phyloP scores from a whole-genome alignment of 495 filamentous ascomycete species.

The Aspergillus steynii region DNA sequence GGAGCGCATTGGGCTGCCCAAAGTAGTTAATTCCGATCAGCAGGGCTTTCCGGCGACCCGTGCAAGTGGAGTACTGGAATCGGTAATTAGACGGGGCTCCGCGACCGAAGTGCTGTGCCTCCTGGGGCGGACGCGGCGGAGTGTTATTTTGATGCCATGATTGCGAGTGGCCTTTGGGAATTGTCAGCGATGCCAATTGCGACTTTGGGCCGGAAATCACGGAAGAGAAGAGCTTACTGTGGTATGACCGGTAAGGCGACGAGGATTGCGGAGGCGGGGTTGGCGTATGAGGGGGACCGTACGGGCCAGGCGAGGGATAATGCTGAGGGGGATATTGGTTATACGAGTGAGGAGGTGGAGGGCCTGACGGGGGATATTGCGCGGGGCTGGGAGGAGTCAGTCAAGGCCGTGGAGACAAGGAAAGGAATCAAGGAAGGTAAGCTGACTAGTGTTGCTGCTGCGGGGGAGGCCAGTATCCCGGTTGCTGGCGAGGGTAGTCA shows the following conservation, averaged over 20 bases:
- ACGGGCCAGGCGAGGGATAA: conserved; percentile 19
- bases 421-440: background rate
- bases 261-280: conserved; percentile 21
- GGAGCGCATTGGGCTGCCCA: conserved; percentile 79
- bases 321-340: conserved; percentile 22
- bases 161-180: conserved; percentile 14
- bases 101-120: conserved; percentile 61
- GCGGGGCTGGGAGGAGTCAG: conserved; percentile 17
- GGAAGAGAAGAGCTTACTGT: conserved; percentile 11
- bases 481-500: conserved; percentile 23
- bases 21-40: conserved; percentile 98
- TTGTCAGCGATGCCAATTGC: background rate
- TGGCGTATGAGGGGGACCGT: conserved; percentile 16
- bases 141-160: conserved; percentile 20
- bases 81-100: conserved; percentile 78
- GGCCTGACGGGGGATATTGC: conserved; percentile 14
- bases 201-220: background rate
- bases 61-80: conserved; percentile 91
- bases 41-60: conserved; percentile 84
- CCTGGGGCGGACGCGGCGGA: conserved; percentile 42
- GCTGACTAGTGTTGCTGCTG: conserved; percentile 17
- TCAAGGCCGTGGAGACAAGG: background rate
- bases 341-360: conserved; percentile 5
- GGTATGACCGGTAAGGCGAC: conserved; percentile 14
- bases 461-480: conserved; percentile 19